Evolutionary conservation across 2,329 filamentous ascomycete species (phyloP), one percentile per base, ranked within the genome.

Genomic region (Fusarium tupiense): DNA sequence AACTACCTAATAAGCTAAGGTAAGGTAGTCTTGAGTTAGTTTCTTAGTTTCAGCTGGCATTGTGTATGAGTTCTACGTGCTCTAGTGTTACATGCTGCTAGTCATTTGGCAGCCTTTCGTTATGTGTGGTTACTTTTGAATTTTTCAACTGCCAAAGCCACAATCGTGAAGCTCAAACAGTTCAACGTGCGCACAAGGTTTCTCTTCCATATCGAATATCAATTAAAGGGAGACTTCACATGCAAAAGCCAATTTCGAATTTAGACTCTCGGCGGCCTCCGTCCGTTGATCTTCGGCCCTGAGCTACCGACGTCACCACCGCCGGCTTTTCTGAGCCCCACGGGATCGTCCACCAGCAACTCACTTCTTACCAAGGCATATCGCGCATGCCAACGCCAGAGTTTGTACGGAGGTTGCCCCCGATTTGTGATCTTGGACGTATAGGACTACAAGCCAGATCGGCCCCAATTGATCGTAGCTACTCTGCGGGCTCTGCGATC

Each of bases 251-350:
- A 24, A 40, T 29, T 26, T 63, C 31, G 24, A 37, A 50, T 40
- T 50, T 52, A 37, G 43, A 59, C 59, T 54, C 41, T 40, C 61
- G 49, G 58, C 50, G 58, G 71, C 59, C 52, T 66, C 67, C 62
- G 67, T 61, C 67, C 62, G 62, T 58, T 22, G 44, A 43, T 63
- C 57, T 60, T 71, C 67, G 71, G 60, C 59, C 59, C 71, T 67
- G 67, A 52, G 47, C 50, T 53, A 49, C 67, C 71, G 54, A 72
- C 71, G 71, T 74, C 71, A 72, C 71, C 66, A 24, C 41, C 20
- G 26, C 66, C 60, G 41, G 53, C 31, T 41, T 31, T 41, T 46
- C 22, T 17, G 47, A 35, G 71, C 71, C 64, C 71, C 71, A 69
- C 67, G 50, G 50, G 59, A 64, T 72, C 67, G n/a, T 65, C 67